These are phyloP conservation scores for Thermothielavioides terrestris DNA, from an alignment of 495 filamentous ascomycete species.

Conservation along the genomic window DNA sequence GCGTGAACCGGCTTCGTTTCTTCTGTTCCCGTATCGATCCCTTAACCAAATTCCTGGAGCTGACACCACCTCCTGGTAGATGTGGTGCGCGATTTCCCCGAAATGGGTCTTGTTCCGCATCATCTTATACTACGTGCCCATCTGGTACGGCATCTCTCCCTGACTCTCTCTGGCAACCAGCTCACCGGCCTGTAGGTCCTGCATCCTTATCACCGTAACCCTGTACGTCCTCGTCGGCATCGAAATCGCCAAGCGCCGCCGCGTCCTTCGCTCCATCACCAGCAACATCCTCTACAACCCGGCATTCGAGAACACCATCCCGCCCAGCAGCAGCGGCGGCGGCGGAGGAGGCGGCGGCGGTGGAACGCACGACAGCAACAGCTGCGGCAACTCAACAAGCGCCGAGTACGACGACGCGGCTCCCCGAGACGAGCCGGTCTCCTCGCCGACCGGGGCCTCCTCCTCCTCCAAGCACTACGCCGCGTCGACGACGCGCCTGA, in stretches of 20 bases:
- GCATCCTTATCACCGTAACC: constrained; percentile 30
- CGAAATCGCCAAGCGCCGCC: constrained; percentile 34
- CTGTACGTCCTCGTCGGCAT: constrained; percentile 36
- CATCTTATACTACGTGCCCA: constrained; percentile 36
- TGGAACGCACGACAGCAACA: constrained; percentile 10
- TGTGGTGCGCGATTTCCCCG: constrained; percentile 41
- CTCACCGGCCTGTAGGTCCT: constrained; percentile 17
- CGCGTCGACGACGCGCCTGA: background rate
- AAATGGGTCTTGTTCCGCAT: constrained; percentile 39
- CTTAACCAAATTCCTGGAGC: background rate
- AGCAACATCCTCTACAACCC: constrained; percentile 17
- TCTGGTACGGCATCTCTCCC: constrained; percentile 27
- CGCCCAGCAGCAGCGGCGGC: constrained; percentile 1
- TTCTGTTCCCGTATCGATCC: background rate
- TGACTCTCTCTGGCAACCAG: background rate
- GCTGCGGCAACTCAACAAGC: constrained; percentile 11
- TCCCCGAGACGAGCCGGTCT: background rate
- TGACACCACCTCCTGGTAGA: constrained; percentile 14
- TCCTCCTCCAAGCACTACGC: background rate
- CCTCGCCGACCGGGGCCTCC: background rate
- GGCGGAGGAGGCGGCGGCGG: too few species aligned
- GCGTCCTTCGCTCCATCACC: constrained; percentile 28
- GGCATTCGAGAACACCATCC: constrained; percentile 18
- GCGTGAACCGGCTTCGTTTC: constrained; percentile 1
- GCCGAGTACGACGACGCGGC: background rate